Evolutionary conservation across 2,329 filamentous ascomycete genomes (phyloP), one percentile per base, ranked within the genome.

Genomic region (Magnaporthiopsis poae): DNA sequence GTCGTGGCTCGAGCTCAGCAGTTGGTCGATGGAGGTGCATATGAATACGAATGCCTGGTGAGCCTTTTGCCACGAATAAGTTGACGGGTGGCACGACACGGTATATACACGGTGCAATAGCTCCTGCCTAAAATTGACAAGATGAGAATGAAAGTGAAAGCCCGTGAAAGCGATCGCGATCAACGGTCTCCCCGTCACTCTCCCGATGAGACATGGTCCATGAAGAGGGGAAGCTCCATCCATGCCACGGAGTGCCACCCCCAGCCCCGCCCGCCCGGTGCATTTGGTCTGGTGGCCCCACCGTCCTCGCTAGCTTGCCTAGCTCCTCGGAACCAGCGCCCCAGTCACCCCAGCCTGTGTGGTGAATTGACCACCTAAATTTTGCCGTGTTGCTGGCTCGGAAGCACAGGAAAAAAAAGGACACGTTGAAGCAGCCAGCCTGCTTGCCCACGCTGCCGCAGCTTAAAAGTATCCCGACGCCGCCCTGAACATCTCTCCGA

Each of bases 311-410:
- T 61, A 36, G n/a, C 25, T 36, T 29, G 11, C 64, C 64, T 29
- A 52, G 39, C 56, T 52, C 18, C 33, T 52, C 64, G 64, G 64
- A 65, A 61, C 56, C 64, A 36, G 25, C 36, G 36, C 63, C 63
- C 52, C 56, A 65, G 29, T 61, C 31, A 36, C 56, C 52, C 56
- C 29, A 33, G 35, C 46, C 46, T 56, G 63, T 33, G 13, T 36
- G 18, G 67, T 33, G 59, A 61, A 69, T 68, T 66, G 64, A 67
- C 65, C 65, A 66, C 65, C 61, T 66, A 64, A 65, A 56, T 62
- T 63, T 33, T 61, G 36, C 27, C 36, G 39, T n/a, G 27, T n/a
- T 52, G 46, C 29, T 29, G 29, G 46, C 15, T 39, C 36, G 46
- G 46, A 25, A 62, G 65, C 63, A 65, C 63, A 31, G 65, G 62